Evolutionary conservation across 2,329 filamentous ascomycete species (phyloP), one percentile per base, ranked within the genome.

Genomic region (Verruconis gallopava): DNA sequence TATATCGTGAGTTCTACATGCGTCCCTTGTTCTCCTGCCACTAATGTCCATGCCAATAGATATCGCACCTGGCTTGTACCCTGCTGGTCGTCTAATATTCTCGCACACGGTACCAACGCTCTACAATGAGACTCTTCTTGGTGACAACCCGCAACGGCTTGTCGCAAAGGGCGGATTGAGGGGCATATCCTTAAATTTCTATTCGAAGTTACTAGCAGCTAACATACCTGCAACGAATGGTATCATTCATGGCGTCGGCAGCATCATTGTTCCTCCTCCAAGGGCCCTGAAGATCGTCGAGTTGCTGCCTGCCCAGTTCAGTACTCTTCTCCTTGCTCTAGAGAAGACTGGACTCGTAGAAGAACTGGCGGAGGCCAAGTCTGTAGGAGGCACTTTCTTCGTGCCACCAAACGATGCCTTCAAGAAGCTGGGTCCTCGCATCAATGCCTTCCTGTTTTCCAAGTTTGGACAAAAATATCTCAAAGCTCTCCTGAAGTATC

Each of bases 371-470:
- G 65, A 70, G 49, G 69, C 61, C 42, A 64, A 64, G 25, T 67
- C 72, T 36, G 59, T 66, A 2, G 85, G 85, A 25, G 76, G 77
- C 30, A 94, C 86, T 2, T 56, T 91, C 46, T 93, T 94, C 53
- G 82, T 81, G 0, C 86, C 88, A 0, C 75, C 72, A 36, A 94
- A 95, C 68, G 64, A 62, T 3, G 88, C 86, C n/a, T 94, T 89
- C 65, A 56, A 71, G 51, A 74, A 74, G 49, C 77, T 95, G 1
- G 85, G 85, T 0, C 71, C 74, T 1, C 68, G 59, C 43, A 74
- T 80, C 52, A 93, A 89, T 55, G 82, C 78, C 17, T 95, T 93
- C 69, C 68, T 95, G 3, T 95, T 95, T 70, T 83, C 80, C 45
- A 67, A 73, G 20, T 72, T 69, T 40, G 88, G 88, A 2, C 66